Base-by-base conservation (phyloP, 768 basidiomycete species). In the Lentinula sp. region DNA sequence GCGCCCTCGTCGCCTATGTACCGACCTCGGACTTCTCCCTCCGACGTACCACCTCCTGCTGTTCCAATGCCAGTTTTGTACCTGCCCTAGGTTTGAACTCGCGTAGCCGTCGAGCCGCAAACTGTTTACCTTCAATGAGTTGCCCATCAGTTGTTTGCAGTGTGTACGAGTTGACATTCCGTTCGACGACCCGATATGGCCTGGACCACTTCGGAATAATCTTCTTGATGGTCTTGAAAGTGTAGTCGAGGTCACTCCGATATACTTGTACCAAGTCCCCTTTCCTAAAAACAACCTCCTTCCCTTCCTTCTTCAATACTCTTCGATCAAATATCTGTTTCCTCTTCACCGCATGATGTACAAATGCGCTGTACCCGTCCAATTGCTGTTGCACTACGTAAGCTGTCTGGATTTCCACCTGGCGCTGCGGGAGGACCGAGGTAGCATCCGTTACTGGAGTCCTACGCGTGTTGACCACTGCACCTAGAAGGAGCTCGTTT, bases 321-420 rank as follows among this genome's bases (percentile, higher is more conserved):
- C 23, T 23, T 23, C 23, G 23, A 23, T 23, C 23, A 3, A 23
- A 23, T 23, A 23, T 3, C 23, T 3, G 1, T 3, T 23, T 23
- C 23, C 23, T 1, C 23, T 3, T 23, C 23, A 23, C 23, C 3
- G 23, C 23, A 3, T 23, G 23, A 23, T 3, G 23, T 3, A 23
- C 23, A 3, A 23, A 23, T 23, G 23, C 1, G 23, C 23, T 3
- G 23, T 23, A 23, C 23, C 23, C 23, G 3, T 23, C 23, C 23
- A 23, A 23, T 23, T 23, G 23, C 23, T 23, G 23, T 23, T 23
- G 23, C 3, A 1, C 23, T 3, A 23, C 23, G 3, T 23, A 23
- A 23, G 23, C 23, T 3, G 69, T 49, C 13, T 71, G 69, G 0
- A 62, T 12, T 18, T 37, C 60, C 7, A 57, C 61, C 10, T 64